Base-by-base conservation (phyloP, 2,329 filamentous ascomycete genomes). In the Emmonsiellopsis sp. region DNA sequence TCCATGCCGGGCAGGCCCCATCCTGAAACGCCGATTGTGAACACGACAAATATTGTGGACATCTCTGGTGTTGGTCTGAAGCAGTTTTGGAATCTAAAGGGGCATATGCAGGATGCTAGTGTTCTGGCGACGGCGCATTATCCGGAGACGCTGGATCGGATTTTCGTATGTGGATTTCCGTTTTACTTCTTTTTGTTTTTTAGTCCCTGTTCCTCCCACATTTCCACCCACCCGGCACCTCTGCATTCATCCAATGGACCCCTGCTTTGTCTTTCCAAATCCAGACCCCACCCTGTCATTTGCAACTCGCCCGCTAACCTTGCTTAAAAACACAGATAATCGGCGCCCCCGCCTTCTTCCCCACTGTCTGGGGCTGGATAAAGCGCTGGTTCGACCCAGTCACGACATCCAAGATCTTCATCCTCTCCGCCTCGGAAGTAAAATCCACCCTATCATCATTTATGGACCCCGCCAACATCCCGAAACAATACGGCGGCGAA, bases 361-460 rank as follows among this genome's bases (percentile, higher is more conserved):
- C 87, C 49, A 95, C 89, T 2, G 88, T 95, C 56, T 69, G 91
- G 91, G 84, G 87, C 60, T 95, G 90, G 89, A 81, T 95, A 72
- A 95, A 95, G 77, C 85, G 87, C 64, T 95, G 91, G 90, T 95
- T 95, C 65, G 87, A 91, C 72, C 91, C 91, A 6, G 89, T 90
- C 57, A 96, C 92, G 36, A 88, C 90, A 2, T 93, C 88, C 63
- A 97, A 97, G 75, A 96, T 97, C 68, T 95, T 95, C 69, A 93
- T 97, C 62, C 81, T 97, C 52, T 78, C 78, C 47, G 75, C 82
- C 7, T 66, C 80, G 53, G 88, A 95, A 69, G 85, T 94, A 51
- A 80, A 84, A 60, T 75, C 85, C 13, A 92, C 88, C 1, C 81
- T 97, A 31, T 80, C 84, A 58, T 77, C 82, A 52, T 96, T 92